Evolutionary conservation across 345 rosid genomes (phyloP), one percentile per base, ranked within the genome.

Genomic region (Pseudoturritis turrita): DNA sequence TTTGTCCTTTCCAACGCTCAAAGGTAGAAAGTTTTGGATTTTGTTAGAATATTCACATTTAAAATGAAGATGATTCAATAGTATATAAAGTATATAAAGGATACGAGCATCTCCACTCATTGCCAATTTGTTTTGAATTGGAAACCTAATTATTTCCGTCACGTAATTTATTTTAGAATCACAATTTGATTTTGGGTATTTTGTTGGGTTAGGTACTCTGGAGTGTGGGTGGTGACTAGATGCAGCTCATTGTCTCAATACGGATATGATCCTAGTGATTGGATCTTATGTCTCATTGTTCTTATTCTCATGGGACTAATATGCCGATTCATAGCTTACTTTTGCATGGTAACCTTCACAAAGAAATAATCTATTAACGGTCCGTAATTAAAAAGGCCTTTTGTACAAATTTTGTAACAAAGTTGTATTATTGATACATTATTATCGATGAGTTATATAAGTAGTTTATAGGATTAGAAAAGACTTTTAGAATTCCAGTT

Each of bases 1-100:
- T 90, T 88, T 73, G 79, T 87, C 44, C 83, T 93, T 56, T 87
- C 86, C 51, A 90, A 90, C 39, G 90, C 98, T 22, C 80, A 88
- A 83, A 84, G 86, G 96, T 77, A 45, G 2, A 43, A 46, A 31
- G 9, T 8, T 19, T 47, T 21, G 2, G 8, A 44, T 35, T 7
- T 17, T 35, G 5, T 8, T 33, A 3, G 3, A 33, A 33, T 33
- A 9, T 4, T 2, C 2, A 33, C 10, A 33, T 8, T 9, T 2
- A 11, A 33, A 33, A 8, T 33, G 37, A 9, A 33, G 9, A 33
- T 33, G 10, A 33, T 9, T 33, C 3, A 33, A 33, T 11, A 33
- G 0, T 9, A 33, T n/a, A n/a, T n/a, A n/a, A n/a, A n/a, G 10
- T 9, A 8, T 33, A 33, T 33, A 7, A 9, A 33, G 9, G 9